Evolutionary conservation across 352 stramenopile genomes (phyloP).

Genomic region (Pythium scleroteichum): DNA sequence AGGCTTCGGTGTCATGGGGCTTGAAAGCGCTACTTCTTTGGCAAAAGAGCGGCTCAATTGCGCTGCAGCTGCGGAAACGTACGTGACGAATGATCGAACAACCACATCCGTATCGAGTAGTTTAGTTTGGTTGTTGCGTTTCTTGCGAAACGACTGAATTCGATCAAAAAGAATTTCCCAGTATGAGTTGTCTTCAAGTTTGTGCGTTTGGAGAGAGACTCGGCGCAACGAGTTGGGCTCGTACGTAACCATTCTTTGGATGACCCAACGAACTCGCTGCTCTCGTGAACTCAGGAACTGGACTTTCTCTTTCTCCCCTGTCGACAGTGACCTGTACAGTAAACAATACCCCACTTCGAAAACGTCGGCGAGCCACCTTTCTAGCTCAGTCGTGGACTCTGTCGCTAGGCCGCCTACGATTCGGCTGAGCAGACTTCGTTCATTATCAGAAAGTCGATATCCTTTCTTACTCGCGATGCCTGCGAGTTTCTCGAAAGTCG

Average conservation of each 20-base stretch:
- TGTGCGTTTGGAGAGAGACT: slow-evolving; percentile 2
- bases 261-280: slow-evolving; percentile 14
- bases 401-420: slow-evolving; percentile 4
- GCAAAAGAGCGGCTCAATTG: slow-evolving; percentile 8
- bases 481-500: slow-evolving; percentile 16
- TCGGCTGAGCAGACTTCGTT: slow-evolving; percentile 19
- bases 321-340: not conserved
- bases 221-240: slow-evolving; percentile 13
- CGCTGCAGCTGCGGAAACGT: slow-evolving; percentile 6
- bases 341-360: slow-evolving; percentile 21
- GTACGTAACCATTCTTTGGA: slow-evolving; percentile 16
- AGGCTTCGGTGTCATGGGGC: not conserved
- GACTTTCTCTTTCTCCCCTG: not conserved
- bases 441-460: slow-evolving; percentile 18
- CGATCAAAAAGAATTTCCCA: slow-evolving; percentile 15
- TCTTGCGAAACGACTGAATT: slow-evolving; percentile 5
- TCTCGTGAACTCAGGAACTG: slow-evolving; percentile 8
- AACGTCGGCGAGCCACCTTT: slow-evolving; percentile 14
- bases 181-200: not conserved
- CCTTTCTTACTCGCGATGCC: not conserved
- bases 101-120: slow-evolving; percentile 15
- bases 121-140: slow-evolving; percentile 5
- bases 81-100: slow-evolving; percentile 5
- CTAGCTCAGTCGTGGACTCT: slow-evolving; percentile 3
- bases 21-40: not conserved